A percentile compares a stretch with the other conserved stretches of the same genome.
phyloP scores from a whole-genome alignment of 1,284 basidiomycete genomes.

The Farysia itapuensis region DNA sequence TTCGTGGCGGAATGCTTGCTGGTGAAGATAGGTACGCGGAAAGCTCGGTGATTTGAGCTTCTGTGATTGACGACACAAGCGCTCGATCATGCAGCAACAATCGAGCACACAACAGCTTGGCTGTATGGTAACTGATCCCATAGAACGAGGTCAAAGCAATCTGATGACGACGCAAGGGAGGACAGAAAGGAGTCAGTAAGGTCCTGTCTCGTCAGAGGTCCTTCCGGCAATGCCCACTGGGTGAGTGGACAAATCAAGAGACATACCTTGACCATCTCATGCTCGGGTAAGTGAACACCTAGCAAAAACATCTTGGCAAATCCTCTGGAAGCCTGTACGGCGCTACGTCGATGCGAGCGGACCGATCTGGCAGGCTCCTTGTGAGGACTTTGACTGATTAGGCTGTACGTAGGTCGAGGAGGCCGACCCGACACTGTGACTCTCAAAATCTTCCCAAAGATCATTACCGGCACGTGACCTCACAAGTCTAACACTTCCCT shows the following conservation, averaged over 20 bases:
- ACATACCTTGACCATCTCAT: slow-evolving; percentile 58
- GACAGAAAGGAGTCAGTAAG: not conserved
- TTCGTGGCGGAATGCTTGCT: slow-evolving; percentile 66
- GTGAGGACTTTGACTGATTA: no score
- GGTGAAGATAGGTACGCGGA: slow-evolving; percentile 87
- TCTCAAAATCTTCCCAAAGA: no score
- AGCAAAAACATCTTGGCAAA: slow-evolving; percentile 58
- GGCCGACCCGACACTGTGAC: no score
- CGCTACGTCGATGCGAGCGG: no score
- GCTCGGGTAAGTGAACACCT: slow-evolving; percentile 56
- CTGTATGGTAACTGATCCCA: slow-evolving; percentile 74
- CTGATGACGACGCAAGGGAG: slow-evolving; percentile 63
- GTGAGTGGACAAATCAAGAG: no score
- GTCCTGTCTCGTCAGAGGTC: slow-evolving; percentile 1
- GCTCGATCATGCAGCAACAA: slow-evolving; percentile 77
- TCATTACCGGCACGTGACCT: no score
- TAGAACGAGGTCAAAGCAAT: slow-evolving; percentile 81
- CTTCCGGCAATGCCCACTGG: not conserved
- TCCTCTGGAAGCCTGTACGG: no score
- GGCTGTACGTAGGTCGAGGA: no score
- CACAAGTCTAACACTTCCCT: no score
- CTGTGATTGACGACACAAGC: slow-evolving; percentile 74
- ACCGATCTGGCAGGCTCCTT: no score
- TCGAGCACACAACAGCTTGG: slow-evolving; percentile 80
- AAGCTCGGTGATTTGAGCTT: slow-evolving; percentile 77